Percentiles rank a stretch among this genome's conserved stretches.
phyloP scores from a whole-genome alignment of 164 flowering plant species.

The Kingdonia uniflora region DNA sequence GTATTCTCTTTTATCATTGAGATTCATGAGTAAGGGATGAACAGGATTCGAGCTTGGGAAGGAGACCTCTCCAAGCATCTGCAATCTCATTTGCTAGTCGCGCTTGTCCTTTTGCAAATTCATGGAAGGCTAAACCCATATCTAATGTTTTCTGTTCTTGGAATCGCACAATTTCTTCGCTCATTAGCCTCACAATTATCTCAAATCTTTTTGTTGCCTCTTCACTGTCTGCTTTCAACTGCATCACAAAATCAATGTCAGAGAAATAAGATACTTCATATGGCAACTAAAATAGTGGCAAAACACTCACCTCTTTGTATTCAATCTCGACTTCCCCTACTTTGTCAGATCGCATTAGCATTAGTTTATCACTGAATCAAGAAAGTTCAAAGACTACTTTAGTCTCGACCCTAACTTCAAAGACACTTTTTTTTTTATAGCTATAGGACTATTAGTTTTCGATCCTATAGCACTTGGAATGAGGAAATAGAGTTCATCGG shows the following conservation, averaged over 20 bases:
- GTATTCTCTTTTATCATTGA: background rate
- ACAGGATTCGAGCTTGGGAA: slow-evolving; percentile 85
- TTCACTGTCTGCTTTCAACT: slow-evolving; percentile 81
- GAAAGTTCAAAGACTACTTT: no score
- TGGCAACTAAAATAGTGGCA: background rate
- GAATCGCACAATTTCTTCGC: slow-evolving; percentile 69
- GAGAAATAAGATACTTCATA: background rate
- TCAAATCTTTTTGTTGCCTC: slow-evolving; percentile 74
- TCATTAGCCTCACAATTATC: slow-evolving; percentile 63
- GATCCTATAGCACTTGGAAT: no score
- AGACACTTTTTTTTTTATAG: no score
- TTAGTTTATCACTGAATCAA: slow-evolving; percentile 67
- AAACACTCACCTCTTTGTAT: slow-evolving; percentile 48
- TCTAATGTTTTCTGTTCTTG: slow-evolving; percentile 85
- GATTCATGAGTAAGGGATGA: slow-evolving; percentile 18
- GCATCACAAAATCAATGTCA: slow-evolving; percentile 19
- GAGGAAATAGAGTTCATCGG: no score
- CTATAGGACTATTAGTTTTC: no score
- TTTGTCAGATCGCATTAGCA: slow-evolving; percentile 70
- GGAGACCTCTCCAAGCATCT: slow-evolving; percentile 83
- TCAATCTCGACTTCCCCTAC: slow-evolving; percentile 73
- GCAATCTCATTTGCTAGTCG: slow-evolving; percentile 72
- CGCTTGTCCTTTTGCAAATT: slow-evolving; percentile 91
- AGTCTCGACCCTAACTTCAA: background rate
- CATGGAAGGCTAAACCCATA: slow-evolving; percentile 82